Evolutionary conservation across 2,329 filamentous ascomycete species (phyloP).

Genomic region (Ascomycota sp.): DNA sequence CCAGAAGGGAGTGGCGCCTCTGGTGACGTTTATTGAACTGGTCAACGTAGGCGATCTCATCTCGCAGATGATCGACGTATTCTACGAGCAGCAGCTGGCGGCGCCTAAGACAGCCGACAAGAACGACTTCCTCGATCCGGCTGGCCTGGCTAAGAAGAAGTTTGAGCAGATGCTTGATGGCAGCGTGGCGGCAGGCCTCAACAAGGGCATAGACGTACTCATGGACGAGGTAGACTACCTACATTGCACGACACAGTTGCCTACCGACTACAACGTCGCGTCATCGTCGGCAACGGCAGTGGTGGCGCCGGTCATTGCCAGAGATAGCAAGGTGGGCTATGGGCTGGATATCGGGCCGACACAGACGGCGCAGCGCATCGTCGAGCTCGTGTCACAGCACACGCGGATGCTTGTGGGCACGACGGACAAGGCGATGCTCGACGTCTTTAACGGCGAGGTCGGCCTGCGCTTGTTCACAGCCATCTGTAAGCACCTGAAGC

Average conservation of each 20-base stretch:
- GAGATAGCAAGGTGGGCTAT: no score
- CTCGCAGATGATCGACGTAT: constrained; percentile 96
- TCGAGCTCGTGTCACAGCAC: constrained; percentile 71
- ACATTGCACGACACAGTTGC: constrained; percentile 66
- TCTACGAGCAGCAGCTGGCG: constrained; percentile 88
- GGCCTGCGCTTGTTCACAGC: constrained; percentile 79
- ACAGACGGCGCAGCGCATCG: constrained; percentile 56
- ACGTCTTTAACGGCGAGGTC: constrained; percentile 97
- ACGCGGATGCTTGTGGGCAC: constrained; percentile 85
- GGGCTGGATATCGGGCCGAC: constrained; percentile 42
- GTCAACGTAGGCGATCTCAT: constrained; percentile 97
- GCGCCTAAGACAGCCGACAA: constrained; percentile 66
- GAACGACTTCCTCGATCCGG: constrained; percentile 85
- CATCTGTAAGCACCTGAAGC: constrained; percentile 92
- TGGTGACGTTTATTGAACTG: constrained; percentile 89
- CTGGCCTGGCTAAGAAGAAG: constrained; percentile 87
- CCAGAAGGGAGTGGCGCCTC: constrained; percentile 59
- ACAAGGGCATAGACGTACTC: constrained; percentile 93
- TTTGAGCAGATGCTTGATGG: constrained; percentile 99
- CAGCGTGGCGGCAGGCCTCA: constrained; percentile 81
- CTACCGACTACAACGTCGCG: constrained; percentile 76
- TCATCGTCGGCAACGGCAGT: constrained; percentile 7
- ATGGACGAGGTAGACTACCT: constrained; percentile 98
- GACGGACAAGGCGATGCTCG: constrained; percentile 93
- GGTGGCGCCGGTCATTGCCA: constrained; percentile 1